Evolutionary conservation across 345 rosid genomes (phyloP).

Genomic region (Passiflora organensis): DNA sequence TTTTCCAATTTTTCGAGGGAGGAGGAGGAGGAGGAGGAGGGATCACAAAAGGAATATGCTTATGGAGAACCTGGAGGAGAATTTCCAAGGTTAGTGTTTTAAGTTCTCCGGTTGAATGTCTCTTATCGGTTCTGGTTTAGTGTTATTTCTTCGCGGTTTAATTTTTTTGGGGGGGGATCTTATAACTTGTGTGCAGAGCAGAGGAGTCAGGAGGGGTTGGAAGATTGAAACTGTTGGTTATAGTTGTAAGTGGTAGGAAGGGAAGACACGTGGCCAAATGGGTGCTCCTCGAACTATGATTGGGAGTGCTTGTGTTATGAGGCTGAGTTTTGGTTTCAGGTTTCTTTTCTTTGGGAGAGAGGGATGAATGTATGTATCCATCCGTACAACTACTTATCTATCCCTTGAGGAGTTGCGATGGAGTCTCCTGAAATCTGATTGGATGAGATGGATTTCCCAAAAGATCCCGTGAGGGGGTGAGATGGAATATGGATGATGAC

Average conservation of each 20-base stretch:
- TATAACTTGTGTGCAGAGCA: slow-evolving; percentile 12
- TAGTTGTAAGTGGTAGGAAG: slow-evolving; percentile 52
- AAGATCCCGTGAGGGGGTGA: slow-evolving; percentile 3
- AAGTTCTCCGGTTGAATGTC: neutral
- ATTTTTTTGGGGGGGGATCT: slow-evolving; percentile 2
- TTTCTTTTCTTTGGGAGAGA: slow-evolving; percentile 8
- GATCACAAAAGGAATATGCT: neutral
- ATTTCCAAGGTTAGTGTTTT: neutral
- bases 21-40: slow-evolving; percentile 7
- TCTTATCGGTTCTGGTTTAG: too few species aligned
- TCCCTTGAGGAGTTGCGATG: slow-evolving; percentile 25
- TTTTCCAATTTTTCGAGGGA: slow-evolving; percentile 18
- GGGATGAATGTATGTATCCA: neutral
- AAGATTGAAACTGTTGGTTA: slow-evolving; percentile 29
- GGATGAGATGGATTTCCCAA: slow-evolving; percentile 42
- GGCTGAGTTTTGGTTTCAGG: slow-evolving; percentile 43
- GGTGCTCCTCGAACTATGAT: slow-evolving; percentile 18
- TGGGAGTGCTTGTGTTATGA: slow-evolving; percentile 28
- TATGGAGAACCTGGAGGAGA: slow-evolving; percentile 4
- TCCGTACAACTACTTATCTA: slow-evolving; percentile 16
- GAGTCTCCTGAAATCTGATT: slow-evolving; percentile 47
- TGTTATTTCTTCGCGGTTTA: slow-evolving; percentile 6
- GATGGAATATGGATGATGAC: slow-evolving; percentile 21
- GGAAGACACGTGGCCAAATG: slow-evolving; percentile 66
- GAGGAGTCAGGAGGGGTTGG: slow-evolving; percentile 3